Evolutionary conservation across 2,329 filamentous ascomycete genomes (phyloP).

Genomic region (Penicillium sp.): DNA sequence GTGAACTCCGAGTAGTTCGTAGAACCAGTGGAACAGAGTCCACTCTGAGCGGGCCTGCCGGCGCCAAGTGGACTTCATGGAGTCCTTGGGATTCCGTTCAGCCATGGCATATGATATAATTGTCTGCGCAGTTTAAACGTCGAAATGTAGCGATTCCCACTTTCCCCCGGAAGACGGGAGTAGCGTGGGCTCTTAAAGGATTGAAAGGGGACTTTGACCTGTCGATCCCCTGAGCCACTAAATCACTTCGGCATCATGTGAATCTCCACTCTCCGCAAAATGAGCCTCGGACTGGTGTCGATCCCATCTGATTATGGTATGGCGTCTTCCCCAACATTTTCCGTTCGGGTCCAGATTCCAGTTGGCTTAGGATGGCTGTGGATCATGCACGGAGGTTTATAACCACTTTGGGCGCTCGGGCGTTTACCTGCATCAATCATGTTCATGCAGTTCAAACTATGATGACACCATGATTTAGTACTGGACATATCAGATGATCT

Average conservation of each 20-base stretch:
- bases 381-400: conserved; percentile 3
- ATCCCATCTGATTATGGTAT: conserved; percentile 11
- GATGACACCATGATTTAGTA: neutral
- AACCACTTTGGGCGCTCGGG: neutral
- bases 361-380: neutral
- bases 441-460: neutral
- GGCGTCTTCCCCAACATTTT: conserved; percentile 16
- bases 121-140: neutral
- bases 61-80: conserved; percentile 31
- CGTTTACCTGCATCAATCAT: neutral
- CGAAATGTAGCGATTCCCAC: neutral
- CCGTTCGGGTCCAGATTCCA: neutral
- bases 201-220: neutral
- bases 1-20: conserved; percentile 25
- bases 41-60: conserved; percentile 22
- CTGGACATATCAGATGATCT: neutral
- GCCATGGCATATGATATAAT: conserved; percentile 5
- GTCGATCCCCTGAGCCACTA: conserved; percentile 17
- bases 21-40: conserved; percentile 27
- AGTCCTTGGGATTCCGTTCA: conserved; percentile 26
- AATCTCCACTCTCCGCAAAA: conserved; percentile 20
- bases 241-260: conserved; percentile 20
- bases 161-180: neutral
- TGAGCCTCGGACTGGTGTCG: conserved; percentile 20
- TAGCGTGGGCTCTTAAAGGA: conserved; percentile 14